A percentile compares a stretch with the other conserved stretches of the same genome.
These are phyloP conservation scores for Globisporangium orthogonon DNA, from an alignment of 352 stramenopile genomes.

Conservation along the genomic window DNA sequence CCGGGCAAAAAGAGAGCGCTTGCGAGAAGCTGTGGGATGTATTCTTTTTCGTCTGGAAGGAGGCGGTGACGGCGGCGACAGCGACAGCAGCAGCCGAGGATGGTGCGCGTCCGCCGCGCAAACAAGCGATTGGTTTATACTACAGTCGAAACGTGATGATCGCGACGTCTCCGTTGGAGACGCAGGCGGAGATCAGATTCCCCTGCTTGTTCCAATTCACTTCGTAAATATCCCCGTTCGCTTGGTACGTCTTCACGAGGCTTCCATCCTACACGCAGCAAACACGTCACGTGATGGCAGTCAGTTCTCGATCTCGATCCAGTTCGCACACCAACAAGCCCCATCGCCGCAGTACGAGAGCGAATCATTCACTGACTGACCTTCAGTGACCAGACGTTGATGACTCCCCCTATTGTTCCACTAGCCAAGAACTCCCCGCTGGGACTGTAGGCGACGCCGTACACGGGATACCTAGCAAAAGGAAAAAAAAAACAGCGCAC, in stretches of 20 bases:
- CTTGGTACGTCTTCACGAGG: constrained; percentile 86
- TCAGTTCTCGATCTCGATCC: background rate
- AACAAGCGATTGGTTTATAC: constrained; percentile 55
- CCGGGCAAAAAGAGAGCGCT: background rate
- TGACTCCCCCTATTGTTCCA: constrained; percentile 93
- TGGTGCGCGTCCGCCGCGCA: constrained; percentile 3
- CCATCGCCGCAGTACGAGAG: no score
- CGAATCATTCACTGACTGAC: constrained; percentile 35
- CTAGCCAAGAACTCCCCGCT: constrained; percentile 93
- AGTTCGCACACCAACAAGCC: no score
- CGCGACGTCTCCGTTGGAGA: constrained; percentile 81
- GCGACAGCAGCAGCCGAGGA: background rate
- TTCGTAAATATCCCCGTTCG: constrained; percentile 97
- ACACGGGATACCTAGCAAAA: constrained; percentile 64
- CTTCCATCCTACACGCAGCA: constrained; percentile 42
- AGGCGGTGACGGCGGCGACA: background rate
- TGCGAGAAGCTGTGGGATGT: background rate
- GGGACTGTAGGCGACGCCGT: constrained; percentile 84
- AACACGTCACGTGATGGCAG: background rate
- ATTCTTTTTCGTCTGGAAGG: constrained; percentile 1
- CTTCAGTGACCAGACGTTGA: constrained; percentile 97
- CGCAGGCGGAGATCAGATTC: constrained; percentile 80
- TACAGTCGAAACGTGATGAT: constrained; percentile 91
- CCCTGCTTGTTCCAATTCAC: constrained; percentile 95
- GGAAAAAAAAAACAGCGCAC: constrained; percentile 16